Evolutionary conservation across 2,329 filamentous ascomycete species (phyloP).

Genomic region (Phyllosticta paracitricarpa): DNA sequence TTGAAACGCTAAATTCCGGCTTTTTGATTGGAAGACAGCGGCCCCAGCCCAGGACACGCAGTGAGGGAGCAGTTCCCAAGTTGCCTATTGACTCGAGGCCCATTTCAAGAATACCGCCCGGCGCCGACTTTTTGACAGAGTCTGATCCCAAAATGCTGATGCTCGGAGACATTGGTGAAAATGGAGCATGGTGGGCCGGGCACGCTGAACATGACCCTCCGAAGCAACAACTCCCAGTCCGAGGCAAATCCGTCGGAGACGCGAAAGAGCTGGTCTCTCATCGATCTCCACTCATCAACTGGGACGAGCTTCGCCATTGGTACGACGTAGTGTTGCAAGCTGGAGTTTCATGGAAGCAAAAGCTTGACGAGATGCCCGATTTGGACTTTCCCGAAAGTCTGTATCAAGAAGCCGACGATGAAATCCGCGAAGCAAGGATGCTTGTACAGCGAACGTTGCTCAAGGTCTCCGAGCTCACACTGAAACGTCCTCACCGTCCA

Average conservation of each 20-base stretch:
- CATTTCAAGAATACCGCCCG: background rate
- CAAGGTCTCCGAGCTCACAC: conserved; percentile 66
- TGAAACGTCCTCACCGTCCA: conserved; percentile 67
- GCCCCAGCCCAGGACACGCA: conserved; percentile 28
- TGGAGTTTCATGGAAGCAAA: conserved; percentile 55
- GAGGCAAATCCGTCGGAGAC: background rate
- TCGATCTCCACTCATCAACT: conserved; percentile 63
- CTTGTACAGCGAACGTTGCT: conserved; percentile 62
- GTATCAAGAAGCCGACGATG: conserved; percentile 38
- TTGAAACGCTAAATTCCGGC: conserved; percentile 64
- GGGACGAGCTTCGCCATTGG: conserved; percentile 62
- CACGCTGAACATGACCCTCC: conserved; percentile 20
- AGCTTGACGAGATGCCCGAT: conserved; percentile 39
- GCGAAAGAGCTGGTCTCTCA: conserved; percentile 36
- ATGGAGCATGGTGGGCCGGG: conserved; percentile 74
- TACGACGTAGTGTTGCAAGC: conserved; percentile 60
- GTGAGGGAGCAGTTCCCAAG: conserved; percentile 30
- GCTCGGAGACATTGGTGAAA: conserved; percentile 67
- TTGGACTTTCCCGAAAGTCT: conserved; percentile 34
- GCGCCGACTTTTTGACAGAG: background rate
- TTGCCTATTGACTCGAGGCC: background rate
- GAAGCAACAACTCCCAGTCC: background rate
- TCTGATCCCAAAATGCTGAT: conserved; percentile 63
- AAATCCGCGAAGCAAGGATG: conserved; percentile 52
- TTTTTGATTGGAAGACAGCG: conserved; percentile 49